Evolutionary conservation across 441 rosid genomes (phyloP).

Genomic region (Croton setiger): DNA sequence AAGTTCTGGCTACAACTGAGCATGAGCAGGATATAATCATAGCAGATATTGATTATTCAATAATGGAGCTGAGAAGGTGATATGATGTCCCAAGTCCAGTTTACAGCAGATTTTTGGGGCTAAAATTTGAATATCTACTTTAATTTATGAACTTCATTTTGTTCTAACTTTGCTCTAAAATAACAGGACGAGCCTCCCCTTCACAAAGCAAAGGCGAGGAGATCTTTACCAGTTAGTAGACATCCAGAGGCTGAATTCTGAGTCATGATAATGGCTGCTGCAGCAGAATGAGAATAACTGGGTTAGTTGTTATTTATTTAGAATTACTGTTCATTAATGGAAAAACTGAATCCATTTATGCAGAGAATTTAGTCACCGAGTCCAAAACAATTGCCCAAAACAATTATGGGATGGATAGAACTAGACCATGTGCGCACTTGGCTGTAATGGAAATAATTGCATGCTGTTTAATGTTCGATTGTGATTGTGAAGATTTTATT

Average conservation of each 20-base stretch:
- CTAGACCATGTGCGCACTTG: neutral
- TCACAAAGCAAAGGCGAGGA: constrained; percentile 71
- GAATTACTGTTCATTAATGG: neutral
- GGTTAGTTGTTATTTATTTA: neutral
- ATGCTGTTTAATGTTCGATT: neutral
- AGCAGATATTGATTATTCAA: constrained; percentile 79
- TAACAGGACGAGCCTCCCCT: constrained; percentile 67
- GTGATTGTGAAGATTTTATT: too few species aligned
- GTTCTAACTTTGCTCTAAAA: constrained; percentile 11
- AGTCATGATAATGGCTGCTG: constrained; percentile 4
- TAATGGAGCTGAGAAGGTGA: constrained; percentile 74
- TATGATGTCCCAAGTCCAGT: neutral
- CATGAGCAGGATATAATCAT: constrained; percentile 73
- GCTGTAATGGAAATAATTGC: neutral
- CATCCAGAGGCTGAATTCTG: constrained; percentile 47
- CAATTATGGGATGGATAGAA: neutral
- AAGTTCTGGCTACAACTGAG: constrained; percentile 82
- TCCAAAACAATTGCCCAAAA: neutral
- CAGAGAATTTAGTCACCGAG: neutral
- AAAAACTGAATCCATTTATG: neutral
- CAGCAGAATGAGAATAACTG: neutral
- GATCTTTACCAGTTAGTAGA: constrained; percentile 95
- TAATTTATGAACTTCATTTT: neutral
- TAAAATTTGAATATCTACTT: neutral
- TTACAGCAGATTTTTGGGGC: neutral